Conservation (phyloP, 805 yeast species). For the Yamadazyma nakazawae region DNA sequence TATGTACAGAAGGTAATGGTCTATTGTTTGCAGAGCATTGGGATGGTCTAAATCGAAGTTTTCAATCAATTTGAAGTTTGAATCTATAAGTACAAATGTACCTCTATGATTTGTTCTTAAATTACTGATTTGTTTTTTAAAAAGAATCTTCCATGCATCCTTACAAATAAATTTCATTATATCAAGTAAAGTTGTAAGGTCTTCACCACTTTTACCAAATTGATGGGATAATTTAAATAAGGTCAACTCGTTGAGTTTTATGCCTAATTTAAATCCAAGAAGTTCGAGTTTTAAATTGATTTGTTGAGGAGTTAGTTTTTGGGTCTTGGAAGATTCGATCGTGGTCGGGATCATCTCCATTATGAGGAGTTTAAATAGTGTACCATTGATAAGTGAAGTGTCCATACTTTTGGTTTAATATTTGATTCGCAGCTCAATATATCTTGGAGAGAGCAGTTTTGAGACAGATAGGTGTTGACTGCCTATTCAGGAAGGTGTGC, state of each 20-base stretch:
- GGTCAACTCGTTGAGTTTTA: slow-evolving; percentile 48
- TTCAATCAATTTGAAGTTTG: slow-evolving; percentile 52
- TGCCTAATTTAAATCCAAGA: slow-evolving; percentile 70
- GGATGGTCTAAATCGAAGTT: slow-evolving; percentile 50
- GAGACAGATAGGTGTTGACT: not conserved
- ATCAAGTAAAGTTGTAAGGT: slow-evolving; percentile 64
- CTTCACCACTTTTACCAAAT: slow-evolving; percentile 13
- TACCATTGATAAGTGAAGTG: slow-evolving; percentile 6
- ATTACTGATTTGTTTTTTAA: slow-evolving; percentile 86
- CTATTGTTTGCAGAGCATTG: slow-evolving; percentile 50
- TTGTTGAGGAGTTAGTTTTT: slow-evolving; percentile 6
- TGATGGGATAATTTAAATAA: slow-evolving; percentile 34
- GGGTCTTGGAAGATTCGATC: slow-evolving; percentile 9
- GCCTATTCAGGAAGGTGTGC: not conserved
- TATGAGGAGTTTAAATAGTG: slow-evolving; percentile 11
- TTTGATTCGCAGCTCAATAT: not conserved
- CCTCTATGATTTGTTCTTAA: slow-evolving; percentile 89
- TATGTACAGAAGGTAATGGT: slow-evolving; percentile 60
- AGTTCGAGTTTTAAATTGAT: slow-evolving; percentile 43
- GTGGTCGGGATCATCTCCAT: slow-evolving; percentile 15
- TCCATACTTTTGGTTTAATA: not conserved
- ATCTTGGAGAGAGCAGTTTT: not conserved
- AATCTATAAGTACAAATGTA: slow-evolving; percentile 75
- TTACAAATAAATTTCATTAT: slow-evolving; percentile 90
- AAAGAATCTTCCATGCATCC: slow-evolving; percentile 82